Conservation (phyloP, 202 grass and related monocot genomes). For the Eragrostis tef region DNA sequence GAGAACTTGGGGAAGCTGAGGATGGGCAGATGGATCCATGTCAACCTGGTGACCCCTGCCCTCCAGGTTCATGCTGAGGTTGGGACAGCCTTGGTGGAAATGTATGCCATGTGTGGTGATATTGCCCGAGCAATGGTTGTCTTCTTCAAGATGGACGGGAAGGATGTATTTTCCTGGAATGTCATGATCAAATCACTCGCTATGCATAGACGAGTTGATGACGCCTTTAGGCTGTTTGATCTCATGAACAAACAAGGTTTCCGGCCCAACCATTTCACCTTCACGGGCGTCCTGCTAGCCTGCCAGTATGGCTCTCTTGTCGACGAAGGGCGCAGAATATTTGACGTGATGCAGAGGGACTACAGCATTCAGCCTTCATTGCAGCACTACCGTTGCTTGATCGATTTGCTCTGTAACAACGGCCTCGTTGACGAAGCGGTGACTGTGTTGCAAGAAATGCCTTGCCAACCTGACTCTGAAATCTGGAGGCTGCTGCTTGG, state of each 20-base stretch:
- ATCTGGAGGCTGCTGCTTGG: constrained; percentile 57
- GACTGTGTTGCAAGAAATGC: constrained; percentile 41
- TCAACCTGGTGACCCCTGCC: constrained; percentile 49
- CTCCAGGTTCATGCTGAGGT: constrained; percentile 45
- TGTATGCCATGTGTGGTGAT: constrained; percentile 67
- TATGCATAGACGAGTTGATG: constrained; percentile 32
- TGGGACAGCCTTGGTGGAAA: constrained; percentile 51
- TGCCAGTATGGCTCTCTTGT: constrained; percentile 47
- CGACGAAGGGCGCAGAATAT: constrained; percentile 38
- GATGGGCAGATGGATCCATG: constrained; percentile 58
- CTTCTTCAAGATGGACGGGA: constrained; percentile 54
- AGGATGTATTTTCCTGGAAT: constrained; percentile 64
- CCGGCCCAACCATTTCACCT: constrained; percentile 50
- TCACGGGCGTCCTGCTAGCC: constrained; percentile 56
- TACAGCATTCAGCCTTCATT: constrained; percentile 38
- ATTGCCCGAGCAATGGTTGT: constrained; percentile 29
- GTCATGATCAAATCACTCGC: constrained; percentile 61
- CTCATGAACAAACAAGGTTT: constrained; percentile 47
- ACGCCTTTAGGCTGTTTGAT: constrained; percentile 51
- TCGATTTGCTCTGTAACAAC: constrained; percentile 53
- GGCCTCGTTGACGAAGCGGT: constrained; percentile 49
- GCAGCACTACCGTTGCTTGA: constrained; percentile 50
- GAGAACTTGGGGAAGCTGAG: constrained; percentile 48
- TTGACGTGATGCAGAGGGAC: constrained; percentile 46
- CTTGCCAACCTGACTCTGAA: constrained; percentile 41